phyloP scores from a whole-genome alignment of 2,329 filamentous ascomycete species.

The Colletotrichum lindemuthianum region DNA sequence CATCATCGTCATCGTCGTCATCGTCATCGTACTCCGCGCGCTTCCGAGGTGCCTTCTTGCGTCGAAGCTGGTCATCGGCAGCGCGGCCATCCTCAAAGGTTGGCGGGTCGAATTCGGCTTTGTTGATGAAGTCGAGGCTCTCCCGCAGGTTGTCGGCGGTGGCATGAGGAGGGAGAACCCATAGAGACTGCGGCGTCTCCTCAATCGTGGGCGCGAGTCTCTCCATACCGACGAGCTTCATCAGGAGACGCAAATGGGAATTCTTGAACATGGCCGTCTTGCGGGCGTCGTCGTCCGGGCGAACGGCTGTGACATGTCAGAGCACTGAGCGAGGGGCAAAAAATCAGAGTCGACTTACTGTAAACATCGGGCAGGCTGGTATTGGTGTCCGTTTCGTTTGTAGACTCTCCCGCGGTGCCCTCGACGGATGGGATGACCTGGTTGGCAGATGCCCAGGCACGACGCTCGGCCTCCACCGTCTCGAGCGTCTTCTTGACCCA shows the following conservation, averaged over 20 bases:
- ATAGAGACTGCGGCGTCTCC: slow-evolving; percentile 79
- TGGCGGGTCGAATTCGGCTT: slow-evolving; percentile 81
- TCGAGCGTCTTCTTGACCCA: slow-evolving; percentile 83
- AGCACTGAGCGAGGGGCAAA: slow-evolving; percentile 8
- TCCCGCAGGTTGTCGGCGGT: slow-evolving; percentile 74
- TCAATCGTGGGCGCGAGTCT: slow-evolving; percentile 64
- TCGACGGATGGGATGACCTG: slow-evolving; percentile 63
- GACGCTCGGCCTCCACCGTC: slow-evolving; percentile 76
- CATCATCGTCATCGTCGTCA: slow-evolving; percentile 58
- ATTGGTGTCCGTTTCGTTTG: slow-evolving; percentile 42
- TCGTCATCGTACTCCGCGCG: slow-evolving; percentile 75
- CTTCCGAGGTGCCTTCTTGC: slow-evolving; percentile 67
- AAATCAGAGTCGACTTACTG: slow-evolving; percentile 53
- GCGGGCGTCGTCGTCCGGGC: slow-evolving; percentile 72
- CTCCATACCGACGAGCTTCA: slow-evolving; percentile 79
- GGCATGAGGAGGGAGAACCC: slow-evolving; percentile 78
- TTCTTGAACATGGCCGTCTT: slow-evolving; percentile 88
- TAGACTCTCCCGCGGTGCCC: slow-evolving; percentile 12
- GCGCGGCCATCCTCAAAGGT: slow-evolving; percentile 78
- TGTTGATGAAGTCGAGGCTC: slow-evolving; percentile 76
- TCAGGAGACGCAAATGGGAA: slow-evolving; percentile 83
- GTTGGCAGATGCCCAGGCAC: slow-evolving; percentile 80
- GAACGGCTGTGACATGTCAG: slow-evolving; percentile 61
- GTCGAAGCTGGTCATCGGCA: slow-evolving; percentile 82
- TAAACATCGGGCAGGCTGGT: slow-evolving; percentile 50